Percentiles rank a stretch among this genome's conserved stretches.
Conservation (phyloP, 2,329 filamentous ascomycete genomes). For the Cladosporium oxysporum region DNA sequence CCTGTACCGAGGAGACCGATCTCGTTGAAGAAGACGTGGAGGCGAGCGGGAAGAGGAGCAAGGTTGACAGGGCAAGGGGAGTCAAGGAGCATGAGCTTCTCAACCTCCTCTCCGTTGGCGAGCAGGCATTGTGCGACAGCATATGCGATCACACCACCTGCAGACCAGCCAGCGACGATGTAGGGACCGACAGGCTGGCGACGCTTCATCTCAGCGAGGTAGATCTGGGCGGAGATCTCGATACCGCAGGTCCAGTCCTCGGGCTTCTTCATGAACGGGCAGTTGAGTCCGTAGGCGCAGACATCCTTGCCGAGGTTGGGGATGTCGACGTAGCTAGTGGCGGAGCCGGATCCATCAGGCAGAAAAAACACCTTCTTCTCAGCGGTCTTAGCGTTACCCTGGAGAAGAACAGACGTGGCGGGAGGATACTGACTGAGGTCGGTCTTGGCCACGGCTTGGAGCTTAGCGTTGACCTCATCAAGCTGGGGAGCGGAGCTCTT, state of each 20-base stretch:
- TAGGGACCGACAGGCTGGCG: slow-evolving; percentile 67
- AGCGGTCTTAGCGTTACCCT: slow-evolving; percentile 58
- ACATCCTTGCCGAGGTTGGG: slow-evolving; percentile 55
- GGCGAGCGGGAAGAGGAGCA: slow-evolving; percentile 53
- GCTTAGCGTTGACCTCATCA: slow-evolving; percentile 52
- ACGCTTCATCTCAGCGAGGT: slow-evolving; percentile 69
- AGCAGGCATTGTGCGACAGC: slow-evolving; percentile 53
- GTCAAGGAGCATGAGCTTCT: slow-evolving; percentile 55
- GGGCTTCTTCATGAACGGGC: slow-evolving; percentile 70
- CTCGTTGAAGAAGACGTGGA: slow-evolving; percentile 71
- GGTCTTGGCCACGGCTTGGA: slow-evolving; percentile 32
- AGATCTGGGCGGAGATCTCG: slow-evolving; percentile 64
- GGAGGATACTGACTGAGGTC: slow-evolving; percentile 49
- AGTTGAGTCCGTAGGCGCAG: slow-evolving; percentile 61
- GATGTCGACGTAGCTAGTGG: slow-evolving; percentile 68
- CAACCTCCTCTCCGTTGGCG: slow-evolving; percentile 51
- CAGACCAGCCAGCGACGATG: slow-evolving; percentile 57
- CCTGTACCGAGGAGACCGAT: slow-evolving; percentile 70
- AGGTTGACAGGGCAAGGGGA: slow-evolving; percentile 55
- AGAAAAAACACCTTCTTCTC: slow-evolving; percentile 57
- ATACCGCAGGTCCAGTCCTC: slow-evolving; percentile 67
- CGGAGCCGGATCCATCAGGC: slow-evolving; percentile 58
- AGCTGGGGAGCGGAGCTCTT: slow-evolving; percentile 40
- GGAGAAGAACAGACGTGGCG: slow-evolving; percentile 58
- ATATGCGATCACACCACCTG: slow-evolving; percentile 57